These are phyloP conservation scores for Nemania bipapillata DNA, from an alignment of 2,329 filamentous ascomycete species.

Conservation along the genomic window DNA sequence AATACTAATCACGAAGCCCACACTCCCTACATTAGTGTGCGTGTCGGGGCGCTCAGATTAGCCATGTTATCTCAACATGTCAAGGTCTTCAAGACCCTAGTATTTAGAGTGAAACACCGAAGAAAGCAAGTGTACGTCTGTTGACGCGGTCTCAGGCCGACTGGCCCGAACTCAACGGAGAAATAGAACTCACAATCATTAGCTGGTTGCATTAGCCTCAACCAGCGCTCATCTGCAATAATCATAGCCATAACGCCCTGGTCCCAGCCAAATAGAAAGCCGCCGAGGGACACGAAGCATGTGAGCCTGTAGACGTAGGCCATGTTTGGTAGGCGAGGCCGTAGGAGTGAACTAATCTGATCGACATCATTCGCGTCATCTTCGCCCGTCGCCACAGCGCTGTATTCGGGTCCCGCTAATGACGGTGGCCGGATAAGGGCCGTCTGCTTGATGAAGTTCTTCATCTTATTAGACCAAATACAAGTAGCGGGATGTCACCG, in stretches of 20 bases:
- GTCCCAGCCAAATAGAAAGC: constrained; percentile 51
- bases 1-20: constrained; percentile 50
- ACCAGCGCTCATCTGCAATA: constrained; percentile 49
- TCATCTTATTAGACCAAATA: constrained; percentile 22
- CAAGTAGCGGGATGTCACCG: constrained; percentile 13
- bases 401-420: constrained; percentile 16
- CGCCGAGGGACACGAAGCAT: constrained; percentile 47
- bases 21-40: constrained; percentile 36
- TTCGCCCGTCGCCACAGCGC: constrained; percentile 13
- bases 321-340: constrained; percentile 44
- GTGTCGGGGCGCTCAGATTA: neutral
- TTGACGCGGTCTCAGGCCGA: too few relatives aligned
- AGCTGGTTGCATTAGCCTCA: constrained; percentile 47
- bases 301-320: constrained; percentile 49
- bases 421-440: constrained; percentile 42
- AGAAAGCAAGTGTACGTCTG: too few relatives aligned
- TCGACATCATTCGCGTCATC: neutral
- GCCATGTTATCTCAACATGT: neutral
- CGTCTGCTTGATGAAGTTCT: constrained; percentile 46
- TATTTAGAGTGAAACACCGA: neutral
- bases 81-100: too few relatives aligned
- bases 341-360: neutral
- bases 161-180: neutral
- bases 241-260: constrained; percentile 52
- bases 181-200: constrained; percentile 44